A percentile compares a stretch with the other conserved stretches of the same genome.
phyloP scores from a whole-genome alignment of 1,139 yeast species.

The Geotrichum armillariae region DNA sequence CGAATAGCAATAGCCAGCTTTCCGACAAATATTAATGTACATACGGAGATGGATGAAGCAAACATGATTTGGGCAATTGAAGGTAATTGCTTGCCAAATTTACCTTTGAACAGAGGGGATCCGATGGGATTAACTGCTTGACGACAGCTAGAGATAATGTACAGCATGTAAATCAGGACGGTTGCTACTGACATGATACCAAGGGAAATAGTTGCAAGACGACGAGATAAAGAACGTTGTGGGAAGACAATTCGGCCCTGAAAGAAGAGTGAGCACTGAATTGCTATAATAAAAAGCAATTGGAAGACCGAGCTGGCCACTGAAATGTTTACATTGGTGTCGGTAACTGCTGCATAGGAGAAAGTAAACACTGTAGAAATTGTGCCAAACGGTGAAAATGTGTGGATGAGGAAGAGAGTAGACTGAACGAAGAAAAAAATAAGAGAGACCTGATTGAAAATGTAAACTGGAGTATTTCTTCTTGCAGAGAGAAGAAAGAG shows the following conservation, averaged over 20 bases:
- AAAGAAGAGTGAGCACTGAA: slow-evolving; percentile 65
- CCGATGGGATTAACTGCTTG: slow-evolving; percentile 9
- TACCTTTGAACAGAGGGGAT: slow-evolving; percentile 15
- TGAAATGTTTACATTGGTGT: slow-evolving; percentile 44
- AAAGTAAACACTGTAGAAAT: slow-evolving; percentile 55
- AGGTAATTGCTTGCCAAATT: slow-evolving; percentile 19
- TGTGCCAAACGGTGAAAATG: slow-evolving; percentile 53
- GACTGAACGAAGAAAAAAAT: slow-evolving; percentile 57
- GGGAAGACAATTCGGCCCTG: slow-evolving; percentile 70
- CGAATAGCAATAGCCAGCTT: slow-evolving; percentile 69
- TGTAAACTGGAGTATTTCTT: slow-evolving; percentile 50
- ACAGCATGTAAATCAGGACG: slow-evolving; percentile 38
- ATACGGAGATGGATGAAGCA: slow-evolving; percentile 64
- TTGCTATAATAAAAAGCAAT: slow-evolving; percentile 54
- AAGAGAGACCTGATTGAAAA: slow-evolving; percentile 63
- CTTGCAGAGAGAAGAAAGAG: slow-evolving; percentile 25
- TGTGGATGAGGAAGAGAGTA: slow-evolving; percentile 53
- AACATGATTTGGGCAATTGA: slow-evolving; percentile 51
- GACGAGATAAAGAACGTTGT: slow-evolving; percentile 40
- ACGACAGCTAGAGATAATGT: slow-evolving; percentile 7
- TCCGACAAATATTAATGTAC: slow-evolving; percentile 56
- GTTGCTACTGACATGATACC: slow-evolving; percentile 44
- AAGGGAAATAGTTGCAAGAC: slow-evolving; percentile 42
- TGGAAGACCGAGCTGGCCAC: slow-evolving; percentile 63
- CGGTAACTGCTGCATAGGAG: slow-evolving; percentile 41